Evolutionary conservation across 208 protist species (phyloP).

Genomic region (Trypanosoma platydactyli): DNA sequence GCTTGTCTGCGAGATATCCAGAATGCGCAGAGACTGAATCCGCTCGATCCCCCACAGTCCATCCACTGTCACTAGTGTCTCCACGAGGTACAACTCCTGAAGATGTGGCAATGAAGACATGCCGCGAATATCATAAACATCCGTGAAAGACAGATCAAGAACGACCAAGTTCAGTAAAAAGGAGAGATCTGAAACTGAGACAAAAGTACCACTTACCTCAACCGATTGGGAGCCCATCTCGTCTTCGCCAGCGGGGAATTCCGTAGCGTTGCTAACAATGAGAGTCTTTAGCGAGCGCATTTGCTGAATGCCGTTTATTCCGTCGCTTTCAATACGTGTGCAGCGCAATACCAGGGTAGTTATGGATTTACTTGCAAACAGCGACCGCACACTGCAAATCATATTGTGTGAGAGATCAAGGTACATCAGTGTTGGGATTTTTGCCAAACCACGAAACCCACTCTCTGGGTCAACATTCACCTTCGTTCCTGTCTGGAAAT

Average conservation of each 20-base stretch:
- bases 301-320: constrained; percentile 47
- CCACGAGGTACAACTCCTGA: constrained; percentile 24
- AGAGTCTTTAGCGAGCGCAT: constrained; percentile 58
- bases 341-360: constrained; percentile 54
- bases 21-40: constrained; percentile 14
- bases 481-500: background rate
- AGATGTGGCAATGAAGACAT: constrained; percentile 21
- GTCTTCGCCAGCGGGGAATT: constrained; percentile 39
- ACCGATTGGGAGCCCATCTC: background rate
- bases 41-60: constrained; percentile 63
- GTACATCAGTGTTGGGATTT: constrained; percentile 59
- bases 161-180: constrained; percentile 8
- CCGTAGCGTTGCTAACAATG: constrained; percentile 52
- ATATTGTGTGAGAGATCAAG: constrained; percentile 69
- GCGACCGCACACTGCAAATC: constrained; percentile 49
- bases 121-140: constrained; percentile 37
- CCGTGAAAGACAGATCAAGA: constrained; percentile 27
- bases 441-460: constrained; percentile 53
- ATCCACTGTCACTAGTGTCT: constrained; percentile 40
- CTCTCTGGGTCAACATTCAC: constrained; percentile 34
- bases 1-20: constrained; percentile 78
- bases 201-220: background rate
- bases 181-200: constrained; percentile 12
- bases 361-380: constrained; percentile 63
- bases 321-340: constrained; percentile 52